Evolutionary conservation across 176 grass and related monocot species (phyloP).

Genomic region (Dactylis glomerata): DNA sequence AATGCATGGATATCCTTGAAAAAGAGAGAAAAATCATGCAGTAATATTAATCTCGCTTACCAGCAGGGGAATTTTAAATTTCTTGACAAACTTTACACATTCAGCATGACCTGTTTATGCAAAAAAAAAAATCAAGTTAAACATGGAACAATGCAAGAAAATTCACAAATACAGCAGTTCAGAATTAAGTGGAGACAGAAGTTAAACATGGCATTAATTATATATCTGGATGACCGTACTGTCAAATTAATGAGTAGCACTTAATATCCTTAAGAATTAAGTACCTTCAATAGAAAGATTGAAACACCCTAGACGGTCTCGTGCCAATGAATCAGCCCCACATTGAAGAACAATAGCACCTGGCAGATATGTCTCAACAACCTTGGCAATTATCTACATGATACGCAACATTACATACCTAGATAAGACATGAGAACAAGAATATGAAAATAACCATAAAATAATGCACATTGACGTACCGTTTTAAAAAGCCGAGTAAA

Average conservation of each 20-base stretch:
- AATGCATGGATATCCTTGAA: slow-evolving; percentile 16
- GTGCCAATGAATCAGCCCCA: slow-evolving; percentile 94
- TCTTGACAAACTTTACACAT: slow-evolving; percentile 98
- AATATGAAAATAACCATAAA: slow-evolving; percentile 13
- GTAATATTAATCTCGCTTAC: slow-evolving; percentile 42
- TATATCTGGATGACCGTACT: background rate
- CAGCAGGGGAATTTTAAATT: slow-evolving; percentile 96
- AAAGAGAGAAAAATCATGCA: slow-evolving; percentile 3
- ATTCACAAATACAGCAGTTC: background rate
- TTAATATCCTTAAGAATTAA: slow-evolving; percentile 14
- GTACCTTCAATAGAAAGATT: slow-evolving; percentile 99
- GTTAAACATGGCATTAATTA: background rate
- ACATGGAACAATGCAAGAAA: background rate
- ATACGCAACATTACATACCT: slow-evolving; percentile 29
- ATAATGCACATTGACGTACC: slow-evolving; percentile 25
- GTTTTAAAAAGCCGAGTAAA: slow-evolving; percentile 97
- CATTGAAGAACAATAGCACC: slow-evolving; percentile 99
- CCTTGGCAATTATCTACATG: slow-evolving; percentile 88
- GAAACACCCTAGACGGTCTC: slow-evolving; percentile 94
- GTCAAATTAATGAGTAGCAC: background rate
- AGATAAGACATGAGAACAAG: background rate
- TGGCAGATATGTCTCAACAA: slow-evolving; percentile 90
- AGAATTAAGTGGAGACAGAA: background rate
- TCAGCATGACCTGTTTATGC: slow-evolving; percentile 81
- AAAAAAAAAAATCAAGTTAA: slow-evolving; percentile 24